Conservation (phyloP, 1,284 basidiomycete species). For the Cryptococcus deneoformans region DNA sequence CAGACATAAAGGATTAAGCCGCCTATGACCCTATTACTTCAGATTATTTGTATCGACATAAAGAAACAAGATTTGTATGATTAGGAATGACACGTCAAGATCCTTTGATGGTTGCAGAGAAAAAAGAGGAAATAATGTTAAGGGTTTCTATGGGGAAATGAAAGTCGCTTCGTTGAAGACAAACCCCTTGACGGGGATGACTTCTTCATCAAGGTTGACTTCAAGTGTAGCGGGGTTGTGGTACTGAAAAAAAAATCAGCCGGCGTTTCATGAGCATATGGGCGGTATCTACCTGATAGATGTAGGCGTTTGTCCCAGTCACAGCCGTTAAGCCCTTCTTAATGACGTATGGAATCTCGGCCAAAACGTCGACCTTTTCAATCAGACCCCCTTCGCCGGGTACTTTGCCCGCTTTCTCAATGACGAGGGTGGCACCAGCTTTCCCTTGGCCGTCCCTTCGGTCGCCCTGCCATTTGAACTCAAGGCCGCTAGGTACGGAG, state of each 20-base stretch:
- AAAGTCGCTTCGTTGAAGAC: slow-evolving; percentile 89
- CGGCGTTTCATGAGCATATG: background rate
- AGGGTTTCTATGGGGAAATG: slow-evolving; percentile 57
- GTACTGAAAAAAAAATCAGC: slow-evolving; percentile 58
- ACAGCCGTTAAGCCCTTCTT: slow-evolving; percentile 53
- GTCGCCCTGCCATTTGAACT: slow-evolving; percentile 78
- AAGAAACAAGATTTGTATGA: too few species aligned
- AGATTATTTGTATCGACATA: too few species aligned
- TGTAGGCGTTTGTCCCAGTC: slow-evolving; percentile 54
- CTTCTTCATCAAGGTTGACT: slow-evolving; percentile 57
- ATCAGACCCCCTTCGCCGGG: slow-evolving; percentile 70
- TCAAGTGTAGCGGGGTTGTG: slow-evolving; percentile 68
- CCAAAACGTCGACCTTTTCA: slow-evolving; percentile 95
- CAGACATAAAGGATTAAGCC: too few species aligned
- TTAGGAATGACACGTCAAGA: too few species aligned
- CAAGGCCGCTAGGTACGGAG: slow-evolving; percentile 65
- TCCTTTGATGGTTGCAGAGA: background rate
- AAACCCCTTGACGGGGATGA: slow-evolving; percentile 60
- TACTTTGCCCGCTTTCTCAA: slow-evolving; percentile 59
- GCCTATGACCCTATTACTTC: too few species aligned
- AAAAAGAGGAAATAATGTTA: background rate
- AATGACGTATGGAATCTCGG: slow-evolving; percentile 85
- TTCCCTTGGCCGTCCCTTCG: slow-evolving; percentile 52
- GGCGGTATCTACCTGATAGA: slow-evolving; percentile 49
- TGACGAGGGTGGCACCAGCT: slow-evolving; percentile 59